These are phyloP conservation scores for Trichosporon faecale DNA, from an alignment of 1,284 basidiomycete genomes.

Conservation along the genomic window DNA sequence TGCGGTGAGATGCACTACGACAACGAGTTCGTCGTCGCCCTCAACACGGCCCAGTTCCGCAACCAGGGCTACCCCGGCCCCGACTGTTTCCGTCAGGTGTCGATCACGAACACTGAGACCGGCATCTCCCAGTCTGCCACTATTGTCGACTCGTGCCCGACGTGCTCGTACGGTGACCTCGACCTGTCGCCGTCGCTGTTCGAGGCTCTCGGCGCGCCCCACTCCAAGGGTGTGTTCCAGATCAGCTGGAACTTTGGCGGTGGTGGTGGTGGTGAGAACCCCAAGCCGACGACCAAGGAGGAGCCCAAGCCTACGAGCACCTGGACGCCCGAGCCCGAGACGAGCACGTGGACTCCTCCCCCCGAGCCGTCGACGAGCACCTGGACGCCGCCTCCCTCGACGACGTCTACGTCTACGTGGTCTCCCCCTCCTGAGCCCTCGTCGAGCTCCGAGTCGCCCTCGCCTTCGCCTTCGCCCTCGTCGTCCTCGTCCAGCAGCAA, in stretches of 20 bases:
- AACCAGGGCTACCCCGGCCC: slow-evolving; percentile 64
- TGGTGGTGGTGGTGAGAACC: slow-evolving; percentile 27
- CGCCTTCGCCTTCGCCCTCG: not conserved
- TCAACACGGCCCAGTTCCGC: slow-evolving; percentile 46
- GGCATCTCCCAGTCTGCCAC: slow-evolving; percentile 55
- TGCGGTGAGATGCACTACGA: slow-evolving; percentile 12
- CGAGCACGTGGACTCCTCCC: not conserved
- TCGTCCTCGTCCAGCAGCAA: not conserved
- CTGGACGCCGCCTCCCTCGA: not conserved
- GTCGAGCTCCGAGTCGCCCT: not conserved
- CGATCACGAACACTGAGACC: slow-evolving; percentile 65
- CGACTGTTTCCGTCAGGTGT: slow-evolving; percentile 63
- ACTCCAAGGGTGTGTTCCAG: slow-evolving; percentile 57
- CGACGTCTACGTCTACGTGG: not conserved
- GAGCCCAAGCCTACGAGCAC: slow-evolving; percentile 7
- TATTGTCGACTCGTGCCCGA: slow-evolving; percentile 62
- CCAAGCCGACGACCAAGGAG: slow-evolving; percentile 9
- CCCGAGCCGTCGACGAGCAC: slow-evolving; percentile 6
- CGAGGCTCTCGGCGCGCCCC: slow-evolving; percentile 45
- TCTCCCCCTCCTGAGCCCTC: not conserved
- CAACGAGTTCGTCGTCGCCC: slow-evolving; percentile 48
- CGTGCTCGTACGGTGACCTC: slow-evolving; percentile 59
- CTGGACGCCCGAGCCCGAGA: slow-evolving; percentile 3
- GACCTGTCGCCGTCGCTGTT: slow-evolving; percentile 78
- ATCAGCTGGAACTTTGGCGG: slow-evolving; percentile 60